Conservation (phyloP, 345 rosid genomes). For the Syzygium aromaticum region DNA sequence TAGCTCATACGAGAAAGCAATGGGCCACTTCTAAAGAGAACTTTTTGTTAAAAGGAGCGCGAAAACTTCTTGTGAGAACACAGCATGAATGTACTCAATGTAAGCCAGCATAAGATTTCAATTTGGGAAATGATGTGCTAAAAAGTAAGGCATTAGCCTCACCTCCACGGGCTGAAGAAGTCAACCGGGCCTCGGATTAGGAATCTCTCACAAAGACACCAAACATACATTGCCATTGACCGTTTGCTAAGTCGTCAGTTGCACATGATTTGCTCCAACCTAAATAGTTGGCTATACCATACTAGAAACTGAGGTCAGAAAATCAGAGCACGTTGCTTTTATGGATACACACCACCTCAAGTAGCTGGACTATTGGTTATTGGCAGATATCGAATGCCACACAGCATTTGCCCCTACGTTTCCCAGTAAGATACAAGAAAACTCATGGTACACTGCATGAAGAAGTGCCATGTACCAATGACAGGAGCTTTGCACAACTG, state of each 20-base stretch:
- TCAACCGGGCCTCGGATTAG: not conserved
- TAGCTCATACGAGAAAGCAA: not conserved
- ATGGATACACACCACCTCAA: not conserved
- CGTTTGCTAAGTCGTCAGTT: not conserved
- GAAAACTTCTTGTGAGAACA: not conserved
- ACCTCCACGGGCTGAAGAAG: not conserved
- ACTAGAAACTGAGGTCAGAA: not conserved
- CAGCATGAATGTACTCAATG: not conserved
- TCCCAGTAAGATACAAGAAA: not conserved
- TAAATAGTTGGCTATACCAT: not conserved
- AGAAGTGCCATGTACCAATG: conserved; percentile 49
- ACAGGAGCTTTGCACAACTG: conserved; percentile 58
- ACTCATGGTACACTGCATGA: conserved; percentile 9
- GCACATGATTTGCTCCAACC: not conserved
- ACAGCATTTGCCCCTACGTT: not conserved
- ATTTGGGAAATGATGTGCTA: not conserved
- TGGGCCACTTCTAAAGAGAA: not conserved
- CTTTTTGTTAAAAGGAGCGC: not conserved
- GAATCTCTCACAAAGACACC: not conserved
- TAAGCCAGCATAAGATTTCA: not conserved
- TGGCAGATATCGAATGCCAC: accelerated
- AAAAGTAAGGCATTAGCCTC: not conserved
- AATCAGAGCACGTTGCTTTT: not conserved
- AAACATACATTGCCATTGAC: not conserved
- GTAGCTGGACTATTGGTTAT: not conserved